Base-by-base conservation (phyloP, 176 grass and related monocot genomes). In the Avena eriantha region DNA sequence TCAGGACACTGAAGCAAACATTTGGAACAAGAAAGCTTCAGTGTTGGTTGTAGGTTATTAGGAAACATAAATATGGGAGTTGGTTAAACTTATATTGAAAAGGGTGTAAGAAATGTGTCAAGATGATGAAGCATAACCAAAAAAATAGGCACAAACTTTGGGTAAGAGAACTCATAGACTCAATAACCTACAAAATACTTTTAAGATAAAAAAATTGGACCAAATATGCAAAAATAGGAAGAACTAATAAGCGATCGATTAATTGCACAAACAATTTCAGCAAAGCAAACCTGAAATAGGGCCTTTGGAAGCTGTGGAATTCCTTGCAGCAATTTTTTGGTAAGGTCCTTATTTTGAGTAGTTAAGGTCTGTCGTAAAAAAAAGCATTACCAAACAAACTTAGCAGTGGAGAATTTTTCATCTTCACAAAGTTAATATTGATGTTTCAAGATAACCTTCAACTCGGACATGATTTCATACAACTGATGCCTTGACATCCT, bases 401-500 rank as follows among this genome's bases (percentile, higher is more conserved):
- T 65, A 88, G 54, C 29, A 54, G 12, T 59, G 7, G 17, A 51
- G 50, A 54, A 51, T 80, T 39, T 64, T 76, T 63, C 59, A 41
- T 43, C 45, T 61, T 85, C 17, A 89, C 48, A 24, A 26, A 87
- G 49, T 43, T 75, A 8, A 68, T 58, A 50, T 83, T 54, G 49
- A 82, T 63, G 60, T 49, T 79, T 70, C 17, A 78, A 69, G 11
- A 78, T 83, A 58, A 99, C 97, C 97, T 99, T 99, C 56, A 94
- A 90, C 77, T 94, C 97, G 3, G 92, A 91, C 90, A 99, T 82
- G 88, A 99, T 86, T 84, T 92, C 87, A 80, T 87, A 79, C 81
- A 99, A 83, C 78, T 99, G 94, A 50, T 90, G 89, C 81, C 92
- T 92, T 75, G 97, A 96, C 89, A 99, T 88, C 87, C 94, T 94